Evolutionary conservation across 306 rosid genomes (phyloP).

Genomic region (Luffa acutangula): DNA sequence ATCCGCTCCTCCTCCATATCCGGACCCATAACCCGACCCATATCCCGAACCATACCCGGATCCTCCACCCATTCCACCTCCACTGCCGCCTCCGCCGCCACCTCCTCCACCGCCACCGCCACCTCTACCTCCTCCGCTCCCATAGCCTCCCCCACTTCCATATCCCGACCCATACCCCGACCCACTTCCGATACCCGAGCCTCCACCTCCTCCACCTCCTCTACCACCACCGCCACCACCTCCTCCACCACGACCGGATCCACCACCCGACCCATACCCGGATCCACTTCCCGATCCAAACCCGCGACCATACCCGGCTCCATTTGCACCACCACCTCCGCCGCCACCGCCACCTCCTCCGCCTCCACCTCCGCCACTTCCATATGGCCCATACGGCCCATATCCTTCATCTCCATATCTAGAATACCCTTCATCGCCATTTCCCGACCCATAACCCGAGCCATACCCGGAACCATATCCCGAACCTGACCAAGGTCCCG

Average conservation of each 20-base stretch:
- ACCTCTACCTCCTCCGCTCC: not conserved
- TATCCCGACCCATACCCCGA: slow-evolving; percentile 26
- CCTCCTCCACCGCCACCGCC: not conserved
- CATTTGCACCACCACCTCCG: slow-evolving; percentile 26
- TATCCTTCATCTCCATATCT: slow-evolving; percentile 22
- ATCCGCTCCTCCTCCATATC: slow-evolving; percentile 12
- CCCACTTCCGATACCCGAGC: slow-evolving; percentile 7
- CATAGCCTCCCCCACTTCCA: slow-evolving; percentile 1
- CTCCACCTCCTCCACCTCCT: slow-evolving; percentile 11
- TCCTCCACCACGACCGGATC: not conserved
- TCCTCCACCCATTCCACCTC: slow-evolving; percentile 5
- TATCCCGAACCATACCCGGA: slow-evolving; percentile 2
- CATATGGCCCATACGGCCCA: not conserved
- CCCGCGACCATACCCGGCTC: slow-evolving; percentile 48
- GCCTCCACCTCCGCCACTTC: slow-evolving; percentile 18
- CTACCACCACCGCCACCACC: slow-evolving; percentile 12
- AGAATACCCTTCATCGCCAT: not conserved
- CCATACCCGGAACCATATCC: slow-evolving; percentile 44
- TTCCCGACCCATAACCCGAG: not conserved
- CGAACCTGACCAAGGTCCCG: slow-evolving; percentile 37
- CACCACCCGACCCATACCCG: slow-evolving; percentile 7
- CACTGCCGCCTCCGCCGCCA: not conserved
- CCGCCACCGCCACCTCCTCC: slow-evolving; percentile 38
- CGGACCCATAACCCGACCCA: slow-evolving; percentile 5
- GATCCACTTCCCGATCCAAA: slow-evolving; percentile 38